phyloP scores from a whole-genome alignment of 345 rosid genomes.

The Moricandia moricandioides region DNA sequence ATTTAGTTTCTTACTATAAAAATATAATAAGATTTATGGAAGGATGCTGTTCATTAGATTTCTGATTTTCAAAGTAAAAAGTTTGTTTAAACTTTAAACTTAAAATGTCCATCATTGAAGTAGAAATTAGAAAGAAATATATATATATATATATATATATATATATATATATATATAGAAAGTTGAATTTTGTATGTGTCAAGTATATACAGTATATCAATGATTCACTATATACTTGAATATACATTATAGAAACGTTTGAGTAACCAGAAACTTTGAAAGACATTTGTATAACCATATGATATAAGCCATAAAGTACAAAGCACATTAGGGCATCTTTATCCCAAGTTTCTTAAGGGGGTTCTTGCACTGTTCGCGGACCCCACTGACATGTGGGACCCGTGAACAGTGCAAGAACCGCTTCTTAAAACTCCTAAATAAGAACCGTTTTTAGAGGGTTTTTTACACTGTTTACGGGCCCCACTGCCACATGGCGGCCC shows the following conservation, averaged over 20 bases:
- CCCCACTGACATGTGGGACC: no score
- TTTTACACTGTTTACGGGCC: no score
- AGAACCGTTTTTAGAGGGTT: no score
- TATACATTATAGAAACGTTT: not conserved
- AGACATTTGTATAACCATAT: slow-evolving; percentile 5
- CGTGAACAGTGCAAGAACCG: no score
- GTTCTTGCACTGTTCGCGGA: no score
- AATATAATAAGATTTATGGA: not conserved
- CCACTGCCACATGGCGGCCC: no score
- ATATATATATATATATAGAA: not conserved
- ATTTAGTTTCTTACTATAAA: not conserved
- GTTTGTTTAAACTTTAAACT: not conserved
- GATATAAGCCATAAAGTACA: slow-evolving; percentile 21
- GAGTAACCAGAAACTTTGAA: not conserved
- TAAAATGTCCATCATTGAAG: not conserved
- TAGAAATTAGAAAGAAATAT: not conserved
- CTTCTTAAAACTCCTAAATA: no score
- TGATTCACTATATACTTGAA: not conserved
- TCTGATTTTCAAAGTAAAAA: not conserved
- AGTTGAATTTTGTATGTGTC: not conserved
- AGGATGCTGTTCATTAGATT: not conserved
- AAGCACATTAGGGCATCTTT: no score
- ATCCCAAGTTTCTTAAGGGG: no score
- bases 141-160: not conserved
- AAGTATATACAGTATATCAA: not conserved